Evolutionary conservation across 345 rosid genomes (phyloP).

Genomic region (Eucalyptus cloeziana): DNA sequence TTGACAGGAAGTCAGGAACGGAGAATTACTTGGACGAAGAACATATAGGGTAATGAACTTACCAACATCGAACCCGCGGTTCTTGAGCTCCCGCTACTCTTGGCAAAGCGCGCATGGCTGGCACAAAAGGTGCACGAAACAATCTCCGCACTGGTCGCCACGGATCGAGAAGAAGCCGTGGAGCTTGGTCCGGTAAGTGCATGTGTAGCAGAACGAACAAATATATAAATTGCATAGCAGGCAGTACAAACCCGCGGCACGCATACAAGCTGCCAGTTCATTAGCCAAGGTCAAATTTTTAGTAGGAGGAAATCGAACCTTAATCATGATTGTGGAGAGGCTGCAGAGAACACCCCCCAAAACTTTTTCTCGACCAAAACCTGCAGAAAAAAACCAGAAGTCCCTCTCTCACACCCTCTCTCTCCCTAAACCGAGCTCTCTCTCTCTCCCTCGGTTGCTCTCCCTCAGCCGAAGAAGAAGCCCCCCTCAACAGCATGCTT

Average conservation of each 20-base stretch:
- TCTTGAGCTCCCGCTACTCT: slow-evolving; percentile 3
- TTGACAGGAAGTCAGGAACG: not conserved
- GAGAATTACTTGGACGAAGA: not conserved
- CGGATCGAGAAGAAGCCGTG: not conserved
- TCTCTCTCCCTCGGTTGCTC: too few relatives aligned
- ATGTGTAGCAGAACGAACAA: not conserved
- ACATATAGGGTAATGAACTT: not conserved
- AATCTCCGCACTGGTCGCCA: not conserved
- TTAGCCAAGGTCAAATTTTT: too few relatives aligned
- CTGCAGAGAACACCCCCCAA: too few relatives aligned
- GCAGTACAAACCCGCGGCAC: not conserved
- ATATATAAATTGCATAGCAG: not conserved
- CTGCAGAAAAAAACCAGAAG: too few relatives aligned
- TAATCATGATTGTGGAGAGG: not conserved
- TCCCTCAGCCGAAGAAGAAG: too few relatives aligned
- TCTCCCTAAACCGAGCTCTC: too few relatives aligned
- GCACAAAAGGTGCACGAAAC: not conserved
- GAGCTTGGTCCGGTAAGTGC: not conserved
- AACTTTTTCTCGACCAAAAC: too few relatives aligned
- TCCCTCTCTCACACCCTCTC: too few relatives aligned
- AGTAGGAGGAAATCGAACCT: not conserved
- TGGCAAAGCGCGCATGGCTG: not conserved
- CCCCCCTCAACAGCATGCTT: too few relatives aligned
- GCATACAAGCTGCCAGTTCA: not conserved
- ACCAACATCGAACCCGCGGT: not conserved